A percentile compares a stretch with the other conserved stretches of the same genome.
phyloP scores from a whole-genome alignment of 192 early-diverging fungal species.

The Coemansia sp. region DNA sequence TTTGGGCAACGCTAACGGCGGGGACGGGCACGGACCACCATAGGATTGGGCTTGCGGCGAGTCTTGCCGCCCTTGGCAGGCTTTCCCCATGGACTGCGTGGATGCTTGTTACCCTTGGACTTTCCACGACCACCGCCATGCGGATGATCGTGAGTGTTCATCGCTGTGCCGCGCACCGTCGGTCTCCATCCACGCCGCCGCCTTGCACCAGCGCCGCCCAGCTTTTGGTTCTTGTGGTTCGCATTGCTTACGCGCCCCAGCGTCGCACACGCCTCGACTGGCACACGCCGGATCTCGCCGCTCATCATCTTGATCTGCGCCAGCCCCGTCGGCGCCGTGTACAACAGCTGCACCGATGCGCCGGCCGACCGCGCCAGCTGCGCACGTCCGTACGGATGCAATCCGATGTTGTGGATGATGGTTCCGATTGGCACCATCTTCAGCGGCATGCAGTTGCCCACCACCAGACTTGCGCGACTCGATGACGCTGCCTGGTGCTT shows the following conservation, averaged over 20 bases:
- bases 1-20: conserved; percentile 23
- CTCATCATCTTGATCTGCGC: conserved; percentile 83
- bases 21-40: conserved; percentile 61
- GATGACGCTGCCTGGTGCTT: conserved; percentile 2
- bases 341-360: conserved; percentile 77
- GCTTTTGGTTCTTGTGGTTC: conserved; percentile 80
- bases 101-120: conserved; percentile 88
- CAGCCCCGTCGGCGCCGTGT: conserved; percentile 69
- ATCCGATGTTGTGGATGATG: conserved; percentile 79
- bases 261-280: conserved; percentile 81
- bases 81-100: conserved; percentile 87
- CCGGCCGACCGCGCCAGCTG: conserved; percentile 84
- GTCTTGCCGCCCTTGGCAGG: conserved; percentile 92
- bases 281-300: conserved; percentile 84
- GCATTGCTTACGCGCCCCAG: conserved; percentile 88
- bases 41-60: conserved; percentile 60
- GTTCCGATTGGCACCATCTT: conserved; percentile 92
- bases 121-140: conserved; percentile 96
- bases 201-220: conserved; percentile 86
- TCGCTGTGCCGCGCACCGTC: conserved; percentile 91
- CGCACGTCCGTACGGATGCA: conserved; percentile 72
- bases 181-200: conserved; percentile 85
- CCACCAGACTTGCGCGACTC: conserved; percentile 55
- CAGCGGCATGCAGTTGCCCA: conserved; percentile 87
- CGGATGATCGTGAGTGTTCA: conserved; percentile 93